Percentiles rank a stretch among this genome's conserved stretches.
phyloP scores from a whole-genome alignment of 805 yeast species.

The Wickerhamomyces kurtzmanii region DNA sequence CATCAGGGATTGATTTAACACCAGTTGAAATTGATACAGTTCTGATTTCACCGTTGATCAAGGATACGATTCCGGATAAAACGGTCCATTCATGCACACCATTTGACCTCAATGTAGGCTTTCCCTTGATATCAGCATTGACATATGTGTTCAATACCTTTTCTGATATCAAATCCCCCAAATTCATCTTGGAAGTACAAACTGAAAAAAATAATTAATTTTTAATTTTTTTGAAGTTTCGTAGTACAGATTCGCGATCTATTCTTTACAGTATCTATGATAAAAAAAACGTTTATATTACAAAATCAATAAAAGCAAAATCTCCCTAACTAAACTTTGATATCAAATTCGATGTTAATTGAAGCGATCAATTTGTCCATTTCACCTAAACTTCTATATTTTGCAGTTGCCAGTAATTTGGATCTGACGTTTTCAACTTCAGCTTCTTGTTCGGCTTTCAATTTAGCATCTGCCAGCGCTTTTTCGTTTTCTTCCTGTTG shows the following conservation, averaged over 20 bases:
- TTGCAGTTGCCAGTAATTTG: slow-evolving; percentile 33
- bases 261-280: too few species aligned
- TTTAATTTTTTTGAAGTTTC: background rate
- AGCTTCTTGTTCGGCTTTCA: slow-evolving; percentile 28
- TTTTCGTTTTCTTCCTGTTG: slow-evolving; percentile 49
- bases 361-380: slow-evolving; percentile 39
- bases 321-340: slow-evolving; percentile 19
- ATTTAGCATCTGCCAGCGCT: slow-evolving; percentile 44
- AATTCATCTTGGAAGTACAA: background rate
- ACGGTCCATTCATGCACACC: slow-evolving; percentile 78
- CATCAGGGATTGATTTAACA: slow-evolving; percentile 65
- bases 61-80: slow-evolving; percentile 59
- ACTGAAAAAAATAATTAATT: background rate
- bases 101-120: slow-evolving; percentile 53
- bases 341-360: slow-evolving; percentile 29
- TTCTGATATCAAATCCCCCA: background rate
- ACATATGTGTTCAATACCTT: slow-evolving; percentile 1
- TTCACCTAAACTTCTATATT: slow-evolving; percentile 49
- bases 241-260: background rate
- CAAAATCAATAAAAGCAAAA: too few species aligned
- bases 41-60: slow-evolving; percentile 14
- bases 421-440: slow-evolving; percentile 36
- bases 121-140: slow-evolving; percentile 30
- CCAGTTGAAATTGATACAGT: slow-evolving; percentile 66
- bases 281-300: too few species aligned